Percentiles rank a stretch among this genome's conserved stretches.
Evolutionary conservation across 805 yeast genomes (phyloP).

Genomic region (Starmerella etchellsii): DNA sequence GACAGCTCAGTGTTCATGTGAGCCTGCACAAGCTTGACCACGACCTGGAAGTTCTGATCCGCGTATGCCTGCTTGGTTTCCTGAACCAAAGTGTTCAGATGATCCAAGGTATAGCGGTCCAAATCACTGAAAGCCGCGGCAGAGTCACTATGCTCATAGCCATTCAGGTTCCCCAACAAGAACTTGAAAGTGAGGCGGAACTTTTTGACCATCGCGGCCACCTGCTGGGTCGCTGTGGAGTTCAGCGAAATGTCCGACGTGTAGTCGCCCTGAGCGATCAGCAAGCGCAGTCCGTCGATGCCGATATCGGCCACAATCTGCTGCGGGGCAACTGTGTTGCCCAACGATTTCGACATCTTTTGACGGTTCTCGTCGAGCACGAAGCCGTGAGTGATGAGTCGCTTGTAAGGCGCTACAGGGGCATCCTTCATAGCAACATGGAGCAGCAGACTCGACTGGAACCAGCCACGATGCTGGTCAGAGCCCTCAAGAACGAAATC

Average conservation of each 20-base stretch:
- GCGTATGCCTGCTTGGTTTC: slow-evolving; percentile 37
- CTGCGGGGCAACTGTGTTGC: slow-evolving; percentile 63
- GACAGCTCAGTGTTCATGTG: slow-evolving; percentile 69
- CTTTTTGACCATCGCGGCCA: slow-evolving; percentile 69
- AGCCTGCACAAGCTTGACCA: slow-evolving; percentile 51
- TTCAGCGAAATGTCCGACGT: slow-evolving; percentile 69
- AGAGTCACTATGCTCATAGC: not conserved
- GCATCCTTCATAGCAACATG: slow-evolving; percentile 40
- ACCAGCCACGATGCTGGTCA: slow-evolving; percentile 99
- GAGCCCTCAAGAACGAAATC: slow-evolving; percentile 91
- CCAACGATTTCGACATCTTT: slow-evolving; percentile 90
- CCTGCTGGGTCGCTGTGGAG: slow-evolving; percentile 56
- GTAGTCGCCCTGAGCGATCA: slow-evolving; percentile 84
- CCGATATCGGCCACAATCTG: slow-evolving; percentile 59
- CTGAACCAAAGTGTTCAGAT: slow-evolving; percentile 37
- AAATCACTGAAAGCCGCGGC: slow-evolving; percentile 12
- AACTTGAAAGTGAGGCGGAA: slow-evolving; percentile 69
- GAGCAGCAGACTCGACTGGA: slow-evolving; percentile 81
- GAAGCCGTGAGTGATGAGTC: slow-evolving; percentile 85
- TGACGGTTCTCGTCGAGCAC: slow-evolving; percentile 71
- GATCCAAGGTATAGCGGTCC: slow-evolving; percentile 53
- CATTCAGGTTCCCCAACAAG: slow-evolving; percentile 61
- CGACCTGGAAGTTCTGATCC: slow-evolving; percentile 52
- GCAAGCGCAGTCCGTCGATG: slow-evolving; percentile 76
- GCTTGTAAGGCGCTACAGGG: slow-evolving; percentile 49